These are phyloP conservation scores for Ustilago crameri DNA, from an alignment of 1,284 basidiomycete species.

Conservation along the genomic window DNA sequence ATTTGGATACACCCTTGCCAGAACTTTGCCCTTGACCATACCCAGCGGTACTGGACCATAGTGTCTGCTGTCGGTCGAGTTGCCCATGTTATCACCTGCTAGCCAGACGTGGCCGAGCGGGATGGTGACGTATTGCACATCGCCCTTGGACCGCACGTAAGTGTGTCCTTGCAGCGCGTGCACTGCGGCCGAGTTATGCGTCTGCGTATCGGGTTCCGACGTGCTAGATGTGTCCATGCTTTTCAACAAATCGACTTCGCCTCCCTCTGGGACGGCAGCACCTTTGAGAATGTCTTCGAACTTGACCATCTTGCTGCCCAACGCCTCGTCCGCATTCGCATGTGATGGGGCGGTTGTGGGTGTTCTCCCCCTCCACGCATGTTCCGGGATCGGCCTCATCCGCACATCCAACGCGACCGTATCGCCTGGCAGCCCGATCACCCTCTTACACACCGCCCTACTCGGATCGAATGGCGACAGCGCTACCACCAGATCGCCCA, in stretches of 20 bases:
- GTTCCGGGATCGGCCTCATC: conserved; percentile 25
- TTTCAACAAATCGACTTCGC: conserved; percentile 24
- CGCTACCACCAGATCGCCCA: conserved; percentile 83
- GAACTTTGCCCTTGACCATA: conserved; percentile 80
- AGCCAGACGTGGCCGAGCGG: conserved; percentile 77
- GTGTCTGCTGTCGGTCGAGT: conserved; percentile 84
- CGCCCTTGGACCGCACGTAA: conserved; percentile 28
- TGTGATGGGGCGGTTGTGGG: neutral
- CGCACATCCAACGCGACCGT: conserved; percentile 85
- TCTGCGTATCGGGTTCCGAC: neutral
- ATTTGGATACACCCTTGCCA: conserved; percentile 72
- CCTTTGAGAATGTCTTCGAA: conserved; percentile 16
- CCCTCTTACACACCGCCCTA: conserved; percentile 85
- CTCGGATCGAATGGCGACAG: conserved; percentile 79
- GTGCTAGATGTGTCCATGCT: conserved; percentile 27
- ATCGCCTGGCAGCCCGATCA: conserved; percentile 91
- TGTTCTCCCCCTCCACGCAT: conserved; percentile 20
- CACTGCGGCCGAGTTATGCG: conserved; percentile 16
- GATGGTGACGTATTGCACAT: conserved; percentile 46
- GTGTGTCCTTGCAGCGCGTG: conserved; percentile 16
- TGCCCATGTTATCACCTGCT: conserved; percentile 85
- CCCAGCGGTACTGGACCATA: conserved; percentile 92
- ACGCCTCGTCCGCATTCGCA: too few species aligned
- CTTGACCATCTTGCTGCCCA: conserved; percentile 12
- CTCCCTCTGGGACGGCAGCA: neutral